phyloP scores from a whole-genome alignment of 2,329 filamentous ascomycete genomes.

The Albifimbria verrucaria region DNA sequence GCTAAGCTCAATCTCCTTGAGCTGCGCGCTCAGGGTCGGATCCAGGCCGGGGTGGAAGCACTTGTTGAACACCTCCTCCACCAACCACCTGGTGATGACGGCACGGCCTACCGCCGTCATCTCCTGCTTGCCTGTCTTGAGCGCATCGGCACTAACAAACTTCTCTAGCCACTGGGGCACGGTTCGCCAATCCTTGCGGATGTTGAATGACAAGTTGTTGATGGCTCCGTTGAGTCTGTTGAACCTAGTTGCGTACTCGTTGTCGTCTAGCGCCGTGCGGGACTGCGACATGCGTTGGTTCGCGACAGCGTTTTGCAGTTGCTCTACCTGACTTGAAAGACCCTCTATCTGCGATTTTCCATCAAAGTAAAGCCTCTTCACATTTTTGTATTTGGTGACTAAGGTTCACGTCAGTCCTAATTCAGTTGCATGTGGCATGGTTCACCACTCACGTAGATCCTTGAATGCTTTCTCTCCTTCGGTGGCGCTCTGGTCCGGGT shows the following conservation, averaged over 20 bases:
- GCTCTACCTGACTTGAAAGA: constrained; percentile 83
- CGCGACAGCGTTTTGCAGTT: constrained; percentile 94
- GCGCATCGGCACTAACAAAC: constrained; percentile 80
- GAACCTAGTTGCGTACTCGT: constrained; percentile 86
- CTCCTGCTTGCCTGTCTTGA: constrained; percentile 87
- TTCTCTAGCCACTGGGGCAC: constrained; percentile 77
- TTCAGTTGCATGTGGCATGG: no score
- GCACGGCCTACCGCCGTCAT: constrained; percentile 95
- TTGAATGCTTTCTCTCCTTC: constrained; percentile 56
- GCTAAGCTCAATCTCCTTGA: constrained; percentile 85
- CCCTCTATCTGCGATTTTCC: constrained; percentile 89
- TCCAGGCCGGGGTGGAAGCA: constrained; percentile 92
- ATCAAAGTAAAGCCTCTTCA: constrained; percentile 97
- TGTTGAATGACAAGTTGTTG: constrained; percentile 92
- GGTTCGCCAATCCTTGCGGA: constrained; percentile 87
- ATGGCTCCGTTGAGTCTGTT: constrained; percentile 89
- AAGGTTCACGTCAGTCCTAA: no score
- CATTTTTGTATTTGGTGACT: constrained; percentile 97
- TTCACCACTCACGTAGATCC: constrained; percentile 54
- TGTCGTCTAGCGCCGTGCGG: constrained; percentile 90
- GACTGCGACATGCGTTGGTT: constrained; percentile 94
- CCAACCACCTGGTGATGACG: constrained; percentile 83
- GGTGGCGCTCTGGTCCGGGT: constrained; percentile 35
- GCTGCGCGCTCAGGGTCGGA: constrained; percentile 65
- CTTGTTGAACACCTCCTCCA: constrained; percentile 85